Base-by-base conservation (phyloP, 176 grass and related monocot species). In the Aegilops umbellulata region DNA sequence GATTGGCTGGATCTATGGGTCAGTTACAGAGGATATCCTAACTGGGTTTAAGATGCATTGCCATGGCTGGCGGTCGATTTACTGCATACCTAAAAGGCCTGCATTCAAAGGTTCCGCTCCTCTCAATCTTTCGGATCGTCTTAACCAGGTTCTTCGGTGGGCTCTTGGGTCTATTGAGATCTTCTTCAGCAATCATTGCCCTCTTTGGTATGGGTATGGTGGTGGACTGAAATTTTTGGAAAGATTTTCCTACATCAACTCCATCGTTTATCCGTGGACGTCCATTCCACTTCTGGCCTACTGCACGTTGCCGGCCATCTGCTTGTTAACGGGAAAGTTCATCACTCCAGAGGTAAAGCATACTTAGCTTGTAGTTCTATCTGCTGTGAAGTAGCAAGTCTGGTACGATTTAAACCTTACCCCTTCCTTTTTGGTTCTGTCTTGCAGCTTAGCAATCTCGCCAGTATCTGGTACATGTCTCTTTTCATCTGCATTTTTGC, bases 1-100 rank as follows among this genome's bases (percentile, higher is more conserved):
- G 95, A 97, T 97, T 82, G 95, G 95, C 67, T 97, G 95, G 95
- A 97, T 97, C 61, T 95, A 95, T 46, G 92, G 95, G 2, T 97
- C 95, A 25, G 92, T 94, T 78, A 97, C 92, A 53, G 90, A 90
- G 80, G 95, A 97, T 90, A 95, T 97, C 81, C 83, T 97, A 23
- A 95, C 92, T 19, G 90, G 95, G 29, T 93, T 97, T 67, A 97
- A 95, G 78, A 97, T 97, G 95, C 95, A 97, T 76, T 85, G 90
- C 79, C 91, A 89, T 42, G 90, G 92, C 68, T 97, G 95, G 95
- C 92, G 90, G 7, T 97, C 95, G 10, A 87, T 97, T 63, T 97
- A 97, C 82, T 97, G 95, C 89, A 95, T 92, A 87, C 95, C 95
- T 76, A 86, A 88, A 26, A 87, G 90, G 10, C 87, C 95, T 69